Base-by-base conservation (phyloP, 2,329 filamentous ascomycete genomes). In the Fusarium sp. region DNA sequence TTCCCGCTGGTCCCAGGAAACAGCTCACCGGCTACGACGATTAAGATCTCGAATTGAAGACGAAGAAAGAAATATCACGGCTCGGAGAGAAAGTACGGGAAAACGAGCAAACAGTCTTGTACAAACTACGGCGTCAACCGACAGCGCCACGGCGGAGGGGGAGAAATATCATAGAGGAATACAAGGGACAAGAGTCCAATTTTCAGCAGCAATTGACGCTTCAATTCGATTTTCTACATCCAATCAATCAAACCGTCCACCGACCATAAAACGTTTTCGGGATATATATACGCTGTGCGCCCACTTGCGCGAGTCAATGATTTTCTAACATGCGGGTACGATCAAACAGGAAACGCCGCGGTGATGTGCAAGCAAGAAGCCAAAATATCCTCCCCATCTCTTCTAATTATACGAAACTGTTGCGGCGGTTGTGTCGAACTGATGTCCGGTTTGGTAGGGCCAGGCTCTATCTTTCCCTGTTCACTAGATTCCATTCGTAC, bases 401-500 rank as follows among this genome's bases (percentile, higher is more conserved):
- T 44, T 55, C 51, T 16, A n/a, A 8, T 68, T 53, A 75, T 50
- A 69, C 43, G 38, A 66, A 63, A 27, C 59, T 59, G 34, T 60
- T 61, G 50, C 70, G 66, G 38, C 50, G 59, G 54, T 59, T 52
- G n/a, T 59, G 52, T 57, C 63, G 73, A 51, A 72, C 69, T 44
- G 63, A 66, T 20, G 61, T 70, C 47, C 66, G 69, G 20, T 54
- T 68, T 7, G 63, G 55, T 14, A 71, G 65, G 55, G 64, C 65
- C 62, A 82, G 76, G 70, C 79, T 82, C 83, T 86, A 88, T 75
- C 86, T 83, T 72, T 89, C 87, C 71, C 84, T 81, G 70, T 85
- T 85, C n/a, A 87, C 81, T 72, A 90, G 79, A 68, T 86, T 89
- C 88, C 88, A 90, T 77, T 90, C 88, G 74, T 88, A 90, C 88